Evolutionary conservation across 768 basidiomycete genomes (phyloP), one percentile per base, ranked within the genome.

Genomic region (Boletus rubescentipes): DNA sequence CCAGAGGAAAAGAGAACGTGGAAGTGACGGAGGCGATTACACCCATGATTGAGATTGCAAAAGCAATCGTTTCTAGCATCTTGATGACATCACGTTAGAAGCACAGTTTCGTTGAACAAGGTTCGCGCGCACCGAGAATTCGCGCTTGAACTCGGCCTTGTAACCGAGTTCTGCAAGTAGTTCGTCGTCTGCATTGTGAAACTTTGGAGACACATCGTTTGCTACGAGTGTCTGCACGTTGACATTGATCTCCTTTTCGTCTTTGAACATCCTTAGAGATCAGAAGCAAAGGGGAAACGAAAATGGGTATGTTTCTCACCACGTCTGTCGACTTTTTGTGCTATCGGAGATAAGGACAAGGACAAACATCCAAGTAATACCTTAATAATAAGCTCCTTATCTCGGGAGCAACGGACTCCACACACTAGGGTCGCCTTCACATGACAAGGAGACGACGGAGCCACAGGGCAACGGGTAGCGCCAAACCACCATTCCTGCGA

Each of bases 41-140:
- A 4, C 85, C 87, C 87, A 87, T 87, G 58, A 83, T 86, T 10
- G 82, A 83, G 66, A 88, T 81, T 0, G 84, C 76, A 61, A 89
- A 87, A 0, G 82, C 82, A 20, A 85, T 71, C 2, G 84, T 85
- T 70, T 87, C 84, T 11, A 85, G 48, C 36, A 82, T 73, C 80
- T 52, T 44, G 15, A 29, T 18, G 14, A 23, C 36, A 23, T 42
- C 20, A 4, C 11, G 12, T 65, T 6, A 65, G 46, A 14, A 26
- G 10, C 16, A 32, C 2, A 30, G 39, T 1, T 10, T 5, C 10
- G 9, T 10, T 9, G 5, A 16, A 31, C 20, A 21, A 46, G n/a
- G 10, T 9, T 26, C 11, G 46, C 79, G 61, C 62, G 59, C 61
- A 86, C 86, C 60, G 86, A 83, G 65, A 89, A 89, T 67, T 89